A percentile compares a stretch with the other conserved stretches of the same genome.
Conservation (phyloP, 495 filamentous ascomycete genomes). For the Choiromyces venosus region DNA sequence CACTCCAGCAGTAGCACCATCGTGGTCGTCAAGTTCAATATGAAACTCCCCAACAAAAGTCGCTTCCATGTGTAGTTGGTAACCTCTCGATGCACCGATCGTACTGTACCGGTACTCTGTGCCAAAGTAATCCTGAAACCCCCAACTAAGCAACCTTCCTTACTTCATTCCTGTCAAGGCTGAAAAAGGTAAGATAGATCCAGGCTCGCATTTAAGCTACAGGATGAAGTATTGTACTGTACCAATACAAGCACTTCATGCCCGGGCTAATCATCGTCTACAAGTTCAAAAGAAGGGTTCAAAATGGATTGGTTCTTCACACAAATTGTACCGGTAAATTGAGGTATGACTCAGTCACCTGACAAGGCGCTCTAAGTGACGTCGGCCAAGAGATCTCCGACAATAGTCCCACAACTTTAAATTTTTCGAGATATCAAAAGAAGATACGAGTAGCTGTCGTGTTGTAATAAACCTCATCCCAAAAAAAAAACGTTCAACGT, state of each 20-base stretch:
- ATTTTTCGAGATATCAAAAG: background rate
- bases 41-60: background rate
- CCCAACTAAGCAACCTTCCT: background rate
- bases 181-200: background rate
- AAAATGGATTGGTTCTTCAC: background rate
- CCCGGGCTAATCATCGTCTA: background rate
- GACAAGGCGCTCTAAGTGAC: background rate
- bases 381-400: background rate
- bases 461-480: background rate
- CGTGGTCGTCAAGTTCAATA: background rate
- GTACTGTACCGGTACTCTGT: background rate
- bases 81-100: background rate
- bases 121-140: background rate
- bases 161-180: background rate
- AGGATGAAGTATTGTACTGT: background rate
- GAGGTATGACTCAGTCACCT: background rate
- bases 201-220: background rate
- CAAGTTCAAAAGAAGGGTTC: background rate
- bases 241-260: background rate
- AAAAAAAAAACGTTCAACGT: background rate
- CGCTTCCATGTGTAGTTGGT: background rate
- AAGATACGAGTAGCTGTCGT: background rate
- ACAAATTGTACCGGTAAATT: background rate
- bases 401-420: background rate
- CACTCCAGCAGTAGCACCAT: background rate